Base-by-base conservation (phyloP, 1,284 basidiomycete genomes). In the Neolentinus lepideus region DNA sequence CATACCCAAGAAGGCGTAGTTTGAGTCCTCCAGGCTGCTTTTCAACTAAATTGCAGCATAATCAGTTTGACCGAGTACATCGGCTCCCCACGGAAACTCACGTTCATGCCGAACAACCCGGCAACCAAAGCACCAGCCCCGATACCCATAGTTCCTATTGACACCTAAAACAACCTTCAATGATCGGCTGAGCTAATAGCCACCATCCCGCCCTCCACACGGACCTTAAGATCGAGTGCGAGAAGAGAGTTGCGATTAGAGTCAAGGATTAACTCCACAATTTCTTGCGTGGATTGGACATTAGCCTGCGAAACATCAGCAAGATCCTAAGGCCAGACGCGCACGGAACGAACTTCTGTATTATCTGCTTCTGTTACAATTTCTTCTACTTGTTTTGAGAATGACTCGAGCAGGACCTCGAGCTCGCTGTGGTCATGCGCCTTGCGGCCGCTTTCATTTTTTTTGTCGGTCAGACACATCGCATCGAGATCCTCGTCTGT, bases 91-190 rank as follows among this genome's bases (percentile, higher is more conserved):
- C 52, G 51, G 51, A 53, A 70, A 75, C 88, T 68, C 65, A 94
- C 90, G 70, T 97, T 98, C 95, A 98, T 98, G 24, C 95, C 95
- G 64, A 97, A 97, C 10, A 97, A 65, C 2, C 95, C 94, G 43
- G 94, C 93, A 19, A 96, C 75, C 22, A 98, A 76, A n/a, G 95
- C 93, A 0, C 94, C 94, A n/a, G 85, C 81, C 11, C 92, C 93
- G 57, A 98, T 80, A 0, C 96, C 95, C 71, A 98, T 85, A 0
- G 96, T 98, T 25, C 84, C 84, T 60, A 99, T 98, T n/a, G 92
- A 94, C 26, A 96, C 82, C 88, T 88, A 50, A 47, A 43, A 24
- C 19, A 33, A 31, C 52, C 43, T 54, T 2, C 50, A 21, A 29
- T 46, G 12, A 51, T 36, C 21, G 38, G 24, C 54, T n/a, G 25